phyloP scores from a whole-genome alignment of 208 protist species.

The Acanthamoeba divionensis region DNA sequence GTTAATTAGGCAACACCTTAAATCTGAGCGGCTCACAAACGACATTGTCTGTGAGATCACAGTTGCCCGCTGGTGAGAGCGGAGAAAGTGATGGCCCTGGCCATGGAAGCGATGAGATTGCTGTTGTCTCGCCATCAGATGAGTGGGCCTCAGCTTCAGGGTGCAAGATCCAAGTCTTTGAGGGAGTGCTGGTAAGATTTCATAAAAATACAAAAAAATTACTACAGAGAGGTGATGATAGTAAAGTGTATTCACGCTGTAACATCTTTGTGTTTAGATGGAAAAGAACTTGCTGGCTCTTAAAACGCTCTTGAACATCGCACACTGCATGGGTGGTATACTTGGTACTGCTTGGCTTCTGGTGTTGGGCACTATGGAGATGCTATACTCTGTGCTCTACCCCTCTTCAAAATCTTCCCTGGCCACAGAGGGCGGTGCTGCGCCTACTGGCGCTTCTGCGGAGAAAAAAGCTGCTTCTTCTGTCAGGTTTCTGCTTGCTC shows the following conservation, averaged over 20 bases:
- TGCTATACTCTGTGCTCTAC: conserved; percentile 49
- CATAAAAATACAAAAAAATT: background rate
- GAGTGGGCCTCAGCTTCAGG: no score
- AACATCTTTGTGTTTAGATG: background rate
- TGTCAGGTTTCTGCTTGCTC: no score
- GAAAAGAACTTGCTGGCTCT: conserved; percentile 62
- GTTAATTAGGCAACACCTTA: no score
- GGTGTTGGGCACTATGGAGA: conserved; percentile 62
- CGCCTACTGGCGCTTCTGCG: no score
- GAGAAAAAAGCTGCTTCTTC: no score
- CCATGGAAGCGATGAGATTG: no score
- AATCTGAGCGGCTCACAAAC: no score
- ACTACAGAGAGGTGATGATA: background rate
- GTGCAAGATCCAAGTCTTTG: conserved; percentile 26
- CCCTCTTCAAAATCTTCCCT: background rate
- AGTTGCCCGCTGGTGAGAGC: no score
- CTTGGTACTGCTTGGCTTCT: conserved; percentile 63
- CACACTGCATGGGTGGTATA: conserved; percentile 68
- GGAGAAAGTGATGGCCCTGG: no score
- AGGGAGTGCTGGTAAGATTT: background rate
- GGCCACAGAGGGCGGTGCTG: background rate
- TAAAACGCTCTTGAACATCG: conserved; percentile 66
- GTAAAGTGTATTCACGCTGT: background rate
- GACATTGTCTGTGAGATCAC: no score
- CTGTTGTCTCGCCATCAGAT: no score